Percentiles rank a stretch among this genome's conserved stretches.
Evolutionary conservation across 306 rosid genomes (phyloP).

Genomic region (Cyclanthera cordifolia): DNA sequence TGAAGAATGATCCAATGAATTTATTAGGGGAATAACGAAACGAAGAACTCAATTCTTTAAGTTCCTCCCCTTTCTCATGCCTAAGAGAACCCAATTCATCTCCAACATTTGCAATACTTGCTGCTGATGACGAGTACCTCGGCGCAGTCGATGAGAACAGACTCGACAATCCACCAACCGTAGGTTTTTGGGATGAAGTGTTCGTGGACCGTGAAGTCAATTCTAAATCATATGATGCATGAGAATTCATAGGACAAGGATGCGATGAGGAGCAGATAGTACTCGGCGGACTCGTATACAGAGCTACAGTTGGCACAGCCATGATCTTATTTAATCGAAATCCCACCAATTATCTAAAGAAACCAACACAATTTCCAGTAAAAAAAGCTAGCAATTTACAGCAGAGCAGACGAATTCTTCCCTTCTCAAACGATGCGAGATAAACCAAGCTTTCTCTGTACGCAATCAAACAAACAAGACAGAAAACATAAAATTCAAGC

Average conservation of each 20-base stretch:
- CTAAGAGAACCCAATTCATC: slow-evolving; percentile 53
- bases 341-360: background rate
- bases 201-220: slow-evolving; percentile 58
- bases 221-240: slow-evolving; percentile 59
- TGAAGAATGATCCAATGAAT: slow-evolving; percentile 43
- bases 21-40: slow-evolving; percentile 59
- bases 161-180: slow-evolving; percentile 63
- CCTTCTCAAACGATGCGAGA: background rate
- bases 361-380: slow-evolving; percentile 3
- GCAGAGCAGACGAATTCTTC: background rate
- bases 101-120: slow-evolving; percentile 42
- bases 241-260: slow-evolving; percentile 59
- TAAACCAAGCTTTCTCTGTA: slow-evolving; percentile 4
- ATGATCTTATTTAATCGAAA: slow-evolving; percentile 20
- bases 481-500: background rate
- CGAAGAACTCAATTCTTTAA: slow-evolving; percentile 65
- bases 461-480: background rate
- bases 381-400: background rate
- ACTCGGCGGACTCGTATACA: slow-evolving; percentile 84
- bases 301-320: slow-evolving; percentile 78
- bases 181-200: slow-evolving; percentile 57
- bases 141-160: slow-evolving; percentile 57
- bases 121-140: slow-evolving; percentile 36
- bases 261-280: slow-evolving; percentile 71
- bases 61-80: slow-evolving; percentile 53